A percentile compares a stretch with the other conserved stretches of the same genome.
phyloP scores from a whole-genome alignment of 139 green algal genomes.

The Tetraselmis chui region DNA sequence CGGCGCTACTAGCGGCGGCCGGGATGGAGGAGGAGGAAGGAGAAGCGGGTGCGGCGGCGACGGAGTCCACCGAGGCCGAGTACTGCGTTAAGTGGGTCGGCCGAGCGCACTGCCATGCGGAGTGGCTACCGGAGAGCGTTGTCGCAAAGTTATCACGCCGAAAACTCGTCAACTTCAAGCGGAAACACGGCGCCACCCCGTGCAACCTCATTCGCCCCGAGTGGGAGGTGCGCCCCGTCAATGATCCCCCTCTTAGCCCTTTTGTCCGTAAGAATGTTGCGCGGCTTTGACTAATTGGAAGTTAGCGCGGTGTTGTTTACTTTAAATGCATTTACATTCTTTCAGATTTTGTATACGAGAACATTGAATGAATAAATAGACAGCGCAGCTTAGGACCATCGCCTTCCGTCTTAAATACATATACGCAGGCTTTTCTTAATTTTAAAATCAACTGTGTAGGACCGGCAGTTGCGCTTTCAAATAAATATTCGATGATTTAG shows the following conservation, averaged over 20 bases:
- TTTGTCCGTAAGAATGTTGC: slow-evolving; percentile 3
- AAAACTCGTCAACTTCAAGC: slow-evolving; percentile 79
- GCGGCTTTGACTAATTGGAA: too few relatives aligned
- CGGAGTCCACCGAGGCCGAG: slow-evolving; percentile 42
- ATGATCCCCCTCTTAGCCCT: too few relatives aligned
- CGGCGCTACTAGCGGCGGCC: slow-evolving; percentile 44
- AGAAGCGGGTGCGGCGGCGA: background rate
- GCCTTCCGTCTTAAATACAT: too few relatives aligned
- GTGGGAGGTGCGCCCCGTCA: slow-evolving; percentile 40
- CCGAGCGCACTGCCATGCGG: slow-evolving; percentile 68
- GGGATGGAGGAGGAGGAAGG: background rate
- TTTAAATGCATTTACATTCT: too few relatives aligned
- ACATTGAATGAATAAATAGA: too few relatives aligned
- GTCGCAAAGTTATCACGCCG: slow-evolving; percentile 42
- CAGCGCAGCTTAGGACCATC: too few relatives aligned
- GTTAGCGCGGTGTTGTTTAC: too few relatives aligned
- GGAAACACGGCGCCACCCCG: slow-evolving; percentile 43
- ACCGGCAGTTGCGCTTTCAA: too few relatives aligned
- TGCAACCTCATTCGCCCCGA: slow-evolving; percentile 30
- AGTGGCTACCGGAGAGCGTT: slow-evolving; percentile 48
- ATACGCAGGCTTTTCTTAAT: too few relatives aligned
- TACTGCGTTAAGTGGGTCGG: slow-evolving; percentile 80
- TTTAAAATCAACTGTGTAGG: too few relatives aligned
- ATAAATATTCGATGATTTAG: too few relatives aligned
- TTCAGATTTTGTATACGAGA: too few relatives aligned